Base-by-base conservation (phyloP, 106 monocot species). In the Platanthera guangdongensis region DNA sequence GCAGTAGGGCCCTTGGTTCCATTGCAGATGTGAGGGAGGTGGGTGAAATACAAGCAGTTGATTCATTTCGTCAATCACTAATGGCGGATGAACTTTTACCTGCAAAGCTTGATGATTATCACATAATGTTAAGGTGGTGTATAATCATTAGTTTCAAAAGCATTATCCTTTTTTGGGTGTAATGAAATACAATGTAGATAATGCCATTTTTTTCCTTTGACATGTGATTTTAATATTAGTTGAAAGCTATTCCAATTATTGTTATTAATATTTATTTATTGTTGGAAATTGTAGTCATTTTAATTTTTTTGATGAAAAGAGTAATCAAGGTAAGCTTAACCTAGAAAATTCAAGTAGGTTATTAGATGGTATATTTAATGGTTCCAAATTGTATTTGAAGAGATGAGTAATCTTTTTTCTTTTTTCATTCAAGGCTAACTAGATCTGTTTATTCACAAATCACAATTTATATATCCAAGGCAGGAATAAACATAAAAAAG, bases 11-110 rank as follows among this genome's bases (percentile, higher is more conserved):
- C 11, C 72, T 16, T 49, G 74, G 78, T 65, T 87, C 90, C 16
- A 94, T 94, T 72, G 88, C 91, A 81, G 94, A 94, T 82, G 83
- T 94, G 10, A 83, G 94, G 67, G 86, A 86, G 72, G 50, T 85
- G 53, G 83, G 84, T 45, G 94, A 94, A 75, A 79, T 94, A 13
- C 80, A 82, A 54, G 90, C 91, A 57, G 94, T 94, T 68, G 88
- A 91, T 81, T 83, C 81, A 50, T 94, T 94, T 80, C 86, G 91
- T 47, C 88, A 85, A 51, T 32, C 81, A 16, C 67, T 94, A 28
- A 79, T 86, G 51, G 59, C 80, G 68, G 94, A 94, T 75, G 88
- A 91, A 21, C 75, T 94, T 72, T 79, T 94, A 39, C 90, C 94
- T 79, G 59, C 88, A 30, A 83, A 73, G 76, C 88, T 84, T 68